Base-by-base conservation (phyloP, 345 rosid genomes). In the Cardiospermum halicacabum region DNA sequence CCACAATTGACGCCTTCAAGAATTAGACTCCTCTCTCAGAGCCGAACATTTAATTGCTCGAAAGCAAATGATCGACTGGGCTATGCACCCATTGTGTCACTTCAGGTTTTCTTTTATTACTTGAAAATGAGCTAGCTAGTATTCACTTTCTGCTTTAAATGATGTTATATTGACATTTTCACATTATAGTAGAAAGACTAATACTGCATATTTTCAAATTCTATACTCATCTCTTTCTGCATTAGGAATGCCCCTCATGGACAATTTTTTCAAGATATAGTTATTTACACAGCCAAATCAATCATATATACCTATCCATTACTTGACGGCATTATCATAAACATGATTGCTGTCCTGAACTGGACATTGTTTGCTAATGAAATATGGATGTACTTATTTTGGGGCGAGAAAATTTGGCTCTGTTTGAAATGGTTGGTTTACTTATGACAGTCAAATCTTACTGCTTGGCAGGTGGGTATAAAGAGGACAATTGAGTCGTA, bases 1-100 rank as follows among this genome's bases (percentile, higher is more conserved):
- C 97, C 96, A 5, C 96, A 90, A 73, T 75, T 93, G 71, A 93
- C 84, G 66, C 96, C 96, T 66, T 93, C 97, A 5, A 91, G 94
- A 81, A 68, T 93, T 78, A 84, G 94, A 60, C 92, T 93, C 40
- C 90, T 90, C 62, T 82, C 97, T 10, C 78, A 94, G 76, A 84
- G 75, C 74, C 82, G 96, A 79, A 72, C 91, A 54, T 93, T 93
- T 63, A 71, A 78, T 74, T 81, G 86, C 62, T 82, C 85, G 1
- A 93, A 90, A 78, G 97, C 97, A 37, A 90, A 84, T 66, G 94
- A 90, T 65, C 84, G 64, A 53, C 89, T 93, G 60, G 96, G 96
- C 74, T 93, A 93, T 70, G 59, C 78, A 36, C 96, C 96, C 50
- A 61, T 90, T 53, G 78, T 90, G 58, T 70, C 92, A 43, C 85